phyloP scores from a whole-genome alignment of 2,329 filamentous ascomycete genomes.

The Rugonectria rugulosa region DNA sequence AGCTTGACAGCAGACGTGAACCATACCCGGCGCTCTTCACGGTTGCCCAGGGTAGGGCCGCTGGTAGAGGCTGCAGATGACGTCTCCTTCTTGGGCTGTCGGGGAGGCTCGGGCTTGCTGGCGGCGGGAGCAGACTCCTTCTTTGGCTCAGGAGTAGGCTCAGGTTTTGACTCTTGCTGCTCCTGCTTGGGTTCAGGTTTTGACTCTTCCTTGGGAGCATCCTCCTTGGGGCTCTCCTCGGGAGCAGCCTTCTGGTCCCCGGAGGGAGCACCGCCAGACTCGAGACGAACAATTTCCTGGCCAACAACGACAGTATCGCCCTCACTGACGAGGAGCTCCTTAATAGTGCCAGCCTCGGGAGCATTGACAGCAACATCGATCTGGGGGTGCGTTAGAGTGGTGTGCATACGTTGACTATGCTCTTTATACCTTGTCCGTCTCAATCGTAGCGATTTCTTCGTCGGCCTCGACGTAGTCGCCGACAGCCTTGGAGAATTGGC shows the following conservation, averaged over 20 bases:
- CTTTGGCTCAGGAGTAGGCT: slow-evolving; percentile 44
- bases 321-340: slow-evolving; percentile 88
- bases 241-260: slow-evolving; percentile 18
- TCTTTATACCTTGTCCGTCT: slow-evolving; percentile 88
- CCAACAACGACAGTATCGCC: slow-evolving; percentile 96
- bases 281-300: slow-evolving; percentile 87
- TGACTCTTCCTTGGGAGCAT: slow-evolving; percentile 40
- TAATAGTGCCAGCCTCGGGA: slow-evolving; percentile 87
- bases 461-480: slow-evolving; percentile 95
- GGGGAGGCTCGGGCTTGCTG: slow-evolving; percentile 34
- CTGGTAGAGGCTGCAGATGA: slow-evolving; percentile 29
- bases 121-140: slow-evolving; percentile 40
- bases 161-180: slow-evolving; percentile 42
- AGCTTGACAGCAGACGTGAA: neutral
- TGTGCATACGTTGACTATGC: neutral
- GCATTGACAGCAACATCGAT: slow-evolving; percentile 98
- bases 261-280: slow-evolving; percentile 70
- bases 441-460: slow-evolving; percentile 98
- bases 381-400: slow-evolving; percentile 51
- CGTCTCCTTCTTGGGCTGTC: slow-evolving; percentile 36
- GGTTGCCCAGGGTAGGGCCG: slow-evolving; percentile 65
- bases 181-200: slow-evolving; percentile 46
- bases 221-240: slow-evolving; percentile 49
- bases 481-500: slow-evolving; percentile 91
- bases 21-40: slow-evolving; percentile 87